Evolutionary conservation across 1,139 yeast species (phyloP).

Genomic region (Yamadazyma trypodendri): DNA sequence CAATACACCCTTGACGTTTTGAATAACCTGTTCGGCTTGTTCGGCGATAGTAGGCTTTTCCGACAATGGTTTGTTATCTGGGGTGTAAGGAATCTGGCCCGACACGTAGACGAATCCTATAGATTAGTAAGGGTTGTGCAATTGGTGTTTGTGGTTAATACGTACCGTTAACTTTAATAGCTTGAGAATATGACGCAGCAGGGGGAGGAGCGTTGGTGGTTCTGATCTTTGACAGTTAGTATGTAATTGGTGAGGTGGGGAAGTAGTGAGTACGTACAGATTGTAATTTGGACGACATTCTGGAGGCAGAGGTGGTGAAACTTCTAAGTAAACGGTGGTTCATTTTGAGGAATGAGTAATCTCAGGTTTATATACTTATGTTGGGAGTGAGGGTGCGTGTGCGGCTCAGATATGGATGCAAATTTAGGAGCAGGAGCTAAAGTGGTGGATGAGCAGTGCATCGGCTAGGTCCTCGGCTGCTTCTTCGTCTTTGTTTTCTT

Average conservation of each 20-base stretch:
- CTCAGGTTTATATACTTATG: too few relatives aligned
- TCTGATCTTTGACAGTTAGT: conserved; percentile 47
- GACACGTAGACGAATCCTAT: conserved; percentile 81
- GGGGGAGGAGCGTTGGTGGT: conserved; percentile 89
- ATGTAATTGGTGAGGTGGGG: conserved; percentile 4
- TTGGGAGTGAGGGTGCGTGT: not conserved
- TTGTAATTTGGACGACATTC: conserved; percentile 44
- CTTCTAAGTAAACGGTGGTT: conserved; percentile 14
- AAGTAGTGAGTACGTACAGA: conserved; percentile 34
- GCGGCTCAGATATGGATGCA: too few relatives aligned
- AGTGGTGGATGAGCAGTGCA: too few relatives aligned
- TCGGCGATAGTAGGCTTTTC: conserved; percentile 67
- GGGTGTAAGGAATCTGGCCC: conserved; percentile 91
- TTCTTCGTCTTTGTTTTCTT: conserved; percentile 4
- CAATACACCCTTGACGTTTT: conserved; percentile 72
- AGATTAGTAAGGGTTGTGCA: conserved; percentile 16
- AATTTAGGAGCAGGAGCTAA: too few relatives aligned
- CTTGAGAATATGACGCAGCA: conserved; percentile 94
- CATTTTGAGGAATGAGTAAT: conserved; percentile 7
- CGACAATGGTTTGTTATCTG: conserved; percentile 76
- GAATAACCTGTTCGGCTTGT: conserved; percentile 81
- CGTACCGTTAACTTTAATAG: conserved; percentile 79
- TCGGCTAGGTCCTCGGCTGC: conserved; percentile 15
- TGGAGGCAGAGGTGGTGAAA: conserved; percentile 17
- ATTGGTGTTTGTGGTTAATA: conserved; percentile 11